Percentiles rank a stretch among this genome's conserved stretches.
Evolutionary conservation across 1,284 basidiomycete genomes (phyloP).

Genomic region (Agroathelia rolfsii): DNA sequence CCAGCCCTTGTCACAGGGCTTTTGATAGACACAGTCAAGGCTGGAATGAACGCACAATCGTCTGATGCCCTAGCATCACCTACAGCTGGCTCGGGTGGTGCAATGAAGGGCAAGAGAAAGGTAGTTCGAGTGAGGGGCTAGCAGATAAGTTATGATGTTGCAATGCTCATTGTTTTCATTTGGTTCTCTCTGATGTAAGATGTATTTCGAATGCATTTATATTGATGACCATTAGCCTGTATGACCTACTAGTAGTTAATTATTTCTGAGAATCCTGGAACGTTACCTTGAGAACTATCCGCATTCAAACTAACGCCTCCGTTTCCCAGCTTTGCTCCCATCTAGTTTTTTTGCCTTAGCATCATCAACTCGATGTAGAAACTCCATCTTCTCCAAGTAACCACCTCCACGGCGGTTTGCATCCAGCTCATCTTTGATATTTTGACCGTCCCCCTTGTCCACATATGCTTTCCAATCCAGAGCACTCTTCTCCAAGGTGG

Average conservation of each 20-base stretch:
- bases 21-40: constrained; percentile 68
- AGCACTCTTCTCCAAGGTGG: constrained; percentile 72
- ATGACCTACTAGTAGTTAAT: too few relatives aligned
- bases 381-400: constrained; percentile 75
- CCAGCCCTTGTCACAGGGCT: constrained; percentile 66
- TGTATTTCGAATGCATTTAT: too few relatives aligned
- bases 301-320: too few relatives aligned
- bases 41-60: constrained; percentile 60
- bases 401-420: constrained; percentile 63
- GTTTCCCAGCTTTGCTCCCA: constrained; percentile 42
- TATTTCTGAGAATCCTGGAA: too few relatives aligned
- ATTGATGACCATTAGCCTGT: too few relatives aligned
- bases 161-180: too few relatives aligned
- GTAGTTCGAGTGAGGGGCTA: constrained; percentile 67
- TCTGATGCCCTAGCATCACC: constrained; percentile 25
- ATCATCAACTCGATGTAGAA: constrained; percentile 63
- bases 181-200: too few relatives aligned
- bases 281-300: too few relatives aligned
- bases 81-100: constrained; percentile 20
- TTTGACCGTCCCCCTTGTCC: constrained; percentile 28
- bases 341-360: constrained; percentile 58
- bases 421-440: constrained; percentile 59
- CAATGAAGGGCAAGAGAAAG: constrained; percentile 67
- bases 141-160: too few relatives aligned
- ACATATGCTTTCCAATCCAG: constrained; percentile 74